These are phyloP conservation scores for Monoraphidium neglectum DNA, from an alignment of 139 green algal species.

Conservation along the genomic window DNA sequence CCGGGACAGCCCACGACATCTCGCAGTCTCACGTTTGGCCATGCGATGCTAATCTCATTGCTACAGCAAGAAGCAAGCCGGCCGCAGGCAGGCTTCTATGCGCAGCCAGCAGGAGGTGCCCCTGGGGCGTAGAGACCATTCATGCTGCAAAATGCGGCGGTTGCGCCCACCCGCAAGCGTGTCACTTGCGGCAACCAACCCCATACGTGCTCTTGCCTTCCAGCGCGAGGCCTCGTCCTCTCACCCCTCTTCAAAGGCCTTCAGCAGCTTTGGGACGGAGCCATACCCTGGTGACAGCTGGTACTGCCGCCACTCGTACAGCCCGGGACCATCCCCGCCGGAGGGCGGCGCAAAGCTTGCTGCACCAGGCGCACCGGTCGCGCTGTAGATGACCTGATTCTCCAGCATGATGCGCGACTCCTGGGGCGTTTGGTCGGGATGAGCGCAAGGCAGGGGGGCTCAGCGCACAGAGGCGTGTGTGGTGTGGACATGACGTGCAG, in stretches of 20 bases:
- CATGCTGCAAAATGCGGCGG: not conserved
- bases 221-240: not conserved
- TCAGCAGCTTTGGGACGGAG: conserved; percentile 67
- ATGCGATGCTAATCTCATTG: no score
- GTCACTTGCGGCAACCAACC: not conserved
- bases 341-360: conserved; percentile 29
- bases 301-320: conserved; percentile 79
- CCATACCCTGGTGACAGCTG: conserved; percentile 80
- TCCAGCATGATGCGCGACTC: conserved; percentile 50
- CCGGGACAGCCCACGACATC: no score
- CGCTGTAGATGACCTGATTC: conserved; percentile 42
- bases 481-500: not conserved
- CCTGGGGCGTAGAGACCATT: not conserved
- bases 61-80: no score
- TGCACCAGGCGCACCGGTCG: conserved; percentile 31
- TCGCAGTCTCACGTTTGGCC: no score
- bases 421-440: no score
- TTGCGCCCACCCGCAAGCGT: not conserved
- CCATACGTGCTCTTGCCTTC: not conserved
- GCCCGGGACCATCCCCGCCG: conserved; percentile 4
- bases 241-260: conserved; percentile 59
- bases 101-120: no score
- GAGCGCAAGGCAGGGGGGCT: no score
- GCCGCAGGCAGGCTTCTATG: no score
- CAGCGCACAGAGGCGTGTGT: not conserved